Percentiles rank a stretch among this genome's conserved stretches.
Conservation (phyloP, 305 asterid genomes). For the Fraxinus sp. region DNA sequence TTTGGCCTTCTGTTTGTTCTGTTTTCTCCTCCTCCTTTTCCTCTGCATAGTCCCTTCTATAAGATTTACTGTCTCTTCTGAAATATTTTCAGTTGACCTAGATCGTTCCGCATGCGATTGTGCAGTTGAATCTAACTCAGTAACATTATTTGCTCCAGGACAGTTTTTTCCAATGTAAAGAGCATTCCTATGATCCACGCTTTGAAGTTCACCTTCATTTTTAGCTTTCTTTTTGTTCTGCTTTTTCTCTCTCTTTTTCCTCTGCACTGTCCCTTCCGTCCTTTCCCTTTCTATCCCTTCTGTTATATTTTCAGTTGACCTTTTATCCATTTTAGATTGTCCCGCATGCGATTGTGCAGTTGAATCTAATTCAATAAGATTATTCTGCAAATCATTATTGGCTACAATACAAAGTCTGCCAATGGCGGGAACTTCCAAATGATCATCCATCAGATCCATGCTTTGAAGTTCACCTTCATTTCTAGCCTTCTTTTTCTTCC, state of each 20-base stretch:
- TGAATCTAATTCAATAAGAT: slow-evolving; percentile 21
- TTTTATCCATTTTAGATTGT: slow-evolving; percentile 23
- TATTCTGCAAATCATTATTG: slow-evolving; percentile 19
- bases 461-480: slow-evolving; percentile 14
- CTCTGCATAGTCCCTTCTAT: slow-evolving; percentile 14
- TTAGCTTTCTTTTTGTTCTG: slow-evolving; percentile 22
- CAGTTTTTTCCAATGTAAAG: neutral
- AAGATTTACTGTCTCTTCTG: slow-evolving; percentile 19
- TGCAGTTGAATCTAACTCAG: slow-evolving; percentile 20
- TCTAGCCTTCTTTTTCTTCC: slow-evolving; percentile 21
- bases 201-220: slow-evolving; percentile 22
- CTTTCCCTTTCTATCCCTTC: slow-evolving; percentile 22
- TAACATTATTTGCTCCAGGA: neutral
- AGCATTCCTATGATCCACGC: slow-evolving; percentile 19
- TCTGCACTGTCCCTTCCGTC: slow-evolving; percentile 27
- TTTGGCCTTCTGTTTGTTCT: slow-evolving; percentile 20
- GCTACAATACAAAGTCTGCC: slow-evolving; percentile 14
- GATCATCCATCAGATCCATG: slow-evolving; percentile 34
- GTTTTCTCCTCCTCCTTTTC: slow-evolving; percentile 23
- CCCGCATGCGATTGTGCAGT: slow-evolving; percentile 18
- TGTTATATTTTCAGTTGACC: slow-evolving; percentile 22
- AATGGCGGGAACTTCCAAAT: slow-evolving; percentile 17
- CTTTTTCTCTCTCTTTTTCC: slow-evolving; percentile 29
- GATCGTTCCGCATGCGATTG: slow-evolving; percentile 31
- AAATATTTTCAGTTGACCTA: neutral